Evolutionary conservation across 305 asterid genomes (phyloP).

Genomic region (Solanum hybrid): DNA sequence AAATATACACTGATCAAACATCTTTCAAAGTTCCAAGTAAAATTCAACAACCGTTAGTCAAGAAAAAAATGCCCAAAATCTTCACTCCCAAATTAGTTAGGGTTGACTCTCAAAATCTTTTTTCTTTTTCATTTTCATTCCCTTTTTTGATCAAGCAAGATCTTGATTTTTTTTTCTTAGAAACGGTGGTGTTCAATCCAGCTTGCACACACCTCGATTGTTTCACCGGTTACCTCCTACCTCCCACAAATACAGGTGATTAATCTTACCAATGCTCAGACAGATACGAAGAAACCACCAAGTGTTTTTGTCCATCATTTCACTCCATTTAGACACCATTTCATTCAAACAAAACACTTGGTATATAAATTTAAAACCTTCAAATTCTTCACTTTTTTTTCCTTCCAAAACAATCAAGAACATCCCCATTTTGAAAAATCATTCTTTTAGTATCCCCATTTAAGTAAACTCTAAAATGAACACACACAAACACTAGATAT

Average conservation of each 20-base stretch:
- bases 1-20: not conserved
- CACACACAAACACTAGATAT: not conserved
- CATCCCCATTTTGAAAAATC: not conserved
- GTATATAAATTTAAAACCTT: not conserved
- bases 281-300: not conserved
- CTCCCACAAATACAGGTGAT: not conserved
- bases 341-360: not conserved
- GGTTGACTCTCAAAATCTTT: not conserved
- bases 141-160: not conserved
- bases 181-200: not conserved
- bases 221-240: not conserved
- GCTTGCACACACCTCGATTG: not conserved
- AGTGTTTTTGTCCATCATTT: not conserved
- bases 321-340: not conserved
- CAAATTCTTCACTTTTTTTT: not conserved
- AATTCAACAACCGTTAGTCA: not conserved
- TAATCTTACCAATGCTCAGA: not conserved
- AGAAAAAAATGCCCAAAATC: not conserved
- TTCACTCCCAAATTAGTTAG: not conserved
- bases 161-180: not conserved
- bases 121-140: not conserved
- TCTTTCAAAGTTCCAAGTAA: not conserved
- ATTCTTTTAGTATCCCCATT: not conserved
- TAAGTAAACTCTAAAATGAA: not conserved
- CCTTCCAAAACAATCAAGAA: not conserved